These are phyloP conservation scores for Dalbergia cochinchinensis DNA, from an alignment of 306 rosid genomes.

Conservation along the genomic window DNA sequence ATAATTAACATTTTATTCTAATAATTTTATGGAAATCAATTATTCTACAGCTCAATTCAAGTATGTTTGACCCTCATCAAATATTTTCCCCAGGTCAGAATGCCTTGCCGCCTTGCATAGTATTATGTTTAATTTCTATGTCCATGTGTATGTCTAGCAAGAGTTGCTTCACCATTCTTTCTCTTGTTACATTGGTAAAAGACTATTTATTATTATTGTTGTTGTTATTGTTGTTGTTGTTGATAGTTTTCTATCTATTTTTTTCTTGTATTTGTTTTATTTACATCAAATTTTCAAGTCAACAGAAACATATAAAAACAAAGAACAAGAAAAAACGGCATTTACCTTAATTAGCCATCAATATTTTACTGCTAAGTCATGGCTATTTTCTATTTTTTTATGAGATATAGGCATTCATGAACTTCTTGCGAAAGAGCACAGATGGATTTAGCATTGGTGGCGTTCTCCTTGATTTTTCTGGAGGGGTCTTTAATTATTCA, in stretches of 20 bases:
- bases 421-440: slow-evolving; percentile 81
- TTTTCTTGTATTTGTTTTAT: background rate
- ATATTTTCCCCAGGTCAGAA: slow-evolving; percentile 85
- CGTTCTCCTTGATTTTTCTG: slow-evolving; percentile 75
- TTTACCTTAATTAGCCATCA: background rate
- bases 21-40: slow-evolving; percentile 13
- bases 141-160: background rate
- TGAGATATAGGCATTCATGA: slow-evolving; percentile 70
- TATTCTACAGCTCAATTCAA: slow-evolving; percentile 77
- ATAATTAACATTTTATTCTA: background rate
- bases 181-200: background rate
- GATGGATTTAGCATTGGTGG: slow-evolving; percentile 83
- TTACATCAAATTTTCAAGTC: background rate
- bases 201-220: too few species aligned
- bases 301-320: background rate
- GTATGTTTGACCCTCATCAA: slow-evolving; percentile 76
- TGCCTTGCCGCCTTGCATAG: background rate
- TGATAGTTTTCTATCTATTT: background rate
- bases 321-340: background rate
- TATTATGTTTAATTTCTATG: too few species aligned
- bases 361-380: slow-evolving; percentile 1
- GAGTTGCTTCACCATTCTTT: background rate
- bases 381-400: background rate
- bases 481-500: slow-evolving; percentile 70
- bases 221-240: too few species aligned